Conservation (phyloP, 176 grass and related monocot genomes). For the Rhipidocladum racemiflorum region DNA sequence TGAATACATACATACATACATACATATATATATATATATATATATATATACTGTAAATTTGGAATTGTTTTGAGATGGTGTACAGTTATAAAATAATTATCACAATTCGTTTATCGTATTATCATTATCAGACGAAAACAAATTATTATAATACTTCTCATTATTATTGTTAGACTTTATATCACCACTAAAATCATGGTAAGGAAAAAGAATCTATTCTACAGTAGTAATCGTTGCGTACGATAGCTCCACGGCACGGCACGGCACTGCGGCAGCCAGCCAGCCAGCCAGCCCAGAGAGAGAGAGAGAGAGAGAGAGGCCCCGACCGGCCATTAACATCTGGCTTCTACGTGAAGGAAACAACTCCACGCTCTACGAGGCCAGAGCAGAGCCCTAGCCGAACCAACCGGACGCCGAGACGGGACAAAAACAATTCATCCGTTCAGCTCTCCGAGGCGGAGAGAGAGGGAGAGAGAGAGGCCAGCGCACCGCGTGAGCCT, state of each 20-base stretch:
- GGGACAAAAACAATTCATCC: neutral
- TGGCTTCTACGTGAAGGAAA: conserved; percentile 35
- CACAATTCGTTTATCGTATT: too few relatives aligned
- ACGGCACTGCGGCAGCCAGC: neutral
- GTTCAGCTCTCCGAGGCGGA: conserved; percentile 7
- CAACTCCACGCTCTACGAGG: neutral
- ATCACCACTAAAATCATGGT: too few relatives aligned
- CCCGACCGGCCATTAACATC: conserved; percentile 27
- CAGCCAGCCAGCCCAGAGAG: neutral
- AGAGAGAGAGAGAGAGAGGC: neutral
- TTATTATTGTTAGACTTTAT: too few relatives aligned
- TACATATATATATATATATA: too few relatives aligned
- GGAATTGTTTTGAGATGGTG: too few relatives aligned
- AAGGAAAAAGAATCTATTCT: too few relatives aligned
- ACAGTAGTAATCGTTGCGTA: neutral
- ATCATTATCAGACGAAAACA: too few relatives aligned
- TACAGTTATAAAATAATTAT: too few relatives aligned
- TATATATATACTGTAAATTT: too few relatives aligned
- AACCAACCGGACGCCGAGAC: neutral
- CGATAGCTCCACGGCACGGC: neutral
- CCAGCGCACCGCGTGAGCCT: neutral
- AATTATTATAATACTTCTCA: too few relatives aligned
- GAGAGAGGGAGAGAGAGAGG: too few relatives aligned
- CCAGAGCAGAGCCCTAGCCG: neutral
- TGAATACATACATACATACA: too few relatives aligned